Conservation (phyloP, 73 alveolate species). For the Blepharisma japonicum region DNA sequence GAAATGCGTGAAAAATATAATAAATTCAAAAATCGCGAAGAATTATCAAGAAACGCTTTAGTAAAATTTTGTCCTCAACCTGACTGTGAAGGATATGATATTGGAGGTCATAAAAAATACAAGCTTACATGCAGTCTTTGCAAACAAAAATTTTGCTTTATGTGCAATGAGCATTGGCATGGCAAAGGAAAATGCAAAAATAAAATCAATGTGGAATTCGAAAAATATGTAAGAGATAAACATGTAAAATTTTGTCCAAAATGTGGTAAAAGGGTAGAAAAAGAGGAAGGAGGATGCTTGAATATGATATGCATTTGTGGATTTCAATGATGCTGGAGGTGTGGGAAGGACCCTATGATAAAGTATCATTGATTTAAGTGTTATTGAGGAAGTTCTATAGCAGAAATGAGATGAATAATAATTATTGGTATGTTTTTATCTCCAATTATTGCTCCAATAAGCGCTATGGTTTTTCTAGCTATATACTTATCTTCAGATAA, state of each 20-base stretch:
- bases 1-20: neutral
- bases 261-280: conserved; percentile 68
- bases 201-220: neutral
- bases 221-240: neutral
- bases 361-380: too few species aligned
- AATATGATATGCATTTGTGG: conserved; percentile 79
- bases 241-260: conserved; percentile 70
- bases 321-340: conserved; percentile 81
- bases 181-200: neutral
- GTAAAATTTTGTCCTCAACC: conserved; percentile 50
- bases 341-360: too few species aligned
- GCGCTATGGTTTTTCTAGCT: too few species aligned
- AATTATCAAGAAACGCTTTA: neutral
- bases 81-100: conserved; percentile 44
- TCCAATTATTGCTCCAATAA: too few species aligned
- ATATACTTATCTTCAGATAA: too few species aligned
- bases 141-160: neutral
- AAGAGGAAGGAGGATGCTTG: conserved; percentile 77
- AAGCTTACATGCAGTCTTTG: conserved; percentile 20
- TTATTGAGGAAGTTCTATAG: too few species aligned
- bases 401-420: too few species aligned
- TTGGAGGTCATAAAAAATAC: neutral
- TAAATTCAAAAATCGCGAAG: neutral
- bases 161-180: conserved; percentile 28
- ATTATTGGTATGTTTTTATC: too few species aligned